These are phyloP conservation scores for Leccinum incarnatum DNA, from an alignment of 768 basidiomycete genomes.

Conservation along the genomic window DNA sequence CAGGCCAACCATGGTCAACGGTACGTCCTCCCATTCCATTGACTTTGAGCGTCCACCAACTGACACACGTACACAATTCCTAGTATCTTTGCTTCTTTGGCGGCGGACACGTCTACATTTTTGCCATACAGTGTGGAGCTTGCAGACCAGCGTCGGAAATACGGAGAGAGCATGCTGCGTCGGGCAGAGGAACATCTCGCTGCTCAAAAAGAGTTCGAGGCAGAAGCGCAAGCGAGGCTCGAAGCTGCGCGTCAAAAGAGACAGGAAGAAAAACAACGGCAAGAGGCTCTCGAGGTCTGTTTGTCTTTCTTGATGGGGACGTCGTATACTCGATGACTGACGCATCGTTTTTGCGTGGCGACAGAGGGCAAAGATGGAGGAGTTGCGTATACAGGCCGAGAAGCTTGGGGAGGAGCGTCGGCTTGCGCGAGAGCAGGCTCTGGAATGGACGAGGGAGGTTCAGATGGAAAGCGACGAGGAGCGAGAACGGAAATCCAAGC, in stretches of 20 bases:
- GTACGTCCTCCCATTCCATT: slow-evolving; percentile 40
- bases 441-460: slow-evolving; percentile 71
- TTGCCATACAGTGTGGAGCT: slow-evolving; percentile 86
- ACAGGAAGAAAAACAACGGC: slow-evolving; percentile 73
- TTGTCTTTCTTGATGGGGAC: neutral
- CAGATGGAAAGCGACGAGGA: slow-evolving; percentile 77
- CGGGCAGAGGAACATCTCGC: neutral
- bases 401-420: slow-evolving; percentile 80
- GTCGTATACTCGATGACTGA: neutral
- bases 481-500: slow-evolving; percentile 61
- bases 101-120: slow-evolving; percentile 61
- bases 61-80: neutral
- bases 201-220: slow-evolving; percentile 65
- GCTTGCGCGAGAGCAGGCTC: slow-evolving; percentile 72
- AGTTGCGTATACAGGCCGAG: slow-evolving; percentile 67
- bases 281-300: slow-evolving; percentile 65
- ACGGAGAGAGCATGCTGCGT: slow-evolving; percentile 83
- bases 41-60: neutral
- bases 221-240: slow-evolving; percentile 65
- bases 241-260: slow-evolving; percentile 75
- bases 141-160: slow-evolving; percentile 85
- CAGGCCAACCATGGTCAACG: slow-evolving; percentile 86
- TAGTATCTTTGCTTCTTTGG: slow-evolving; percentile 83
- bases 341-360: neutral
- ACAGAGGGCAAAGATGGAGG: slow-evolving; percentile 62